Evolutionary conservation across 2,329 filamentous ascomycete species (phyloP).

Genomic region (Sporothrix humicola): DNA sequence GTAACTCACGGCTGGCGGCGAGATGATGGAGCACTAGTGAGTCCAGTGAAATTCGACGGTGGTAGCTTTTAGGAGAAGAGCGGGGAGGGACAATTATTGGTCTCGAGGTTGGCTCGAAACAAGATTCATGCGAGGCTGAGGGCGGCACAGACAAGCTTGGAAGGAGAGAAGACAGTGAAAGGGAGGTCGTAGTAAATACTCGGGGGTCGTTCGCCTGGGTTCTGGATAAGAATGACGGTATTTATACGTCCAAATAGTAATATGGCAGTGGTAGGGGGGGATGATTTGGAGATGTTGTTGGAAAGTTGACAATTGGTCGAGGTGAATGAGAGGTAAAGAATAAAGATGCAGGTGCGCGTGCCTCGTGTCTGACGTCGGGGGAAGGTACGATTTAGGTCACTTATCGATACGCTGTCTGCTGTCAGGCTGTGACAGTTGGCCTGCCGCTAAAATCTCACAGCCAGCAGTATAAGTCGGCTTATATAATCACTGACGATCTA

Average conservation of each 20-base stretch:
- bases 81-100: no score
- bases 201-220: neutral
- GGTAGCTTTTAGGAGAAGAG: no score
- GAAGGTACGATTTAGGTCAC: neutral
- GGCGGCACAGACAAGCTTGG: neutral
- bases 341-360: constrained; percentile 11
- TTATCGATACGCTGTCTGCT: constrained; percentile 19
- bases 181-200: neutral
- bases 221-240: constrained; percentile 14
- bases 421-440: neutral
- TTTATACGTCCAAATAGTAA: neutral
- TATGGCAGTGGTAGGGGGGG: neutral
- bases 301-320: neutral
- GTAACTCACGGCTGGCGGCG: neutral
- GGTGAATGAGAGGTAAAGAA: neutral
- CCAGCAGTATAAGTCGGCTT: neutral
- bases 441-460: neutral
- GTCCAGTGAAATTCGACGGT: no score
- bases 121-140: neutral
- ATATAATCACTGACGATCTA: constrained; percentile 4
- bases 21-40: no score
- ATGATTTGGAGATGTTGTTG: neutral
- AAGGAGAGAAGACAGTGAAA: neutral
- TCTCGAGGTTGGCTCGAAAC: no score
- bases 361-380: constrained; percentile 21